phyloP scores from a whole-genome alignment of 306 rosid genomes.

The Sphenostylis stenocarpa region DNA sequence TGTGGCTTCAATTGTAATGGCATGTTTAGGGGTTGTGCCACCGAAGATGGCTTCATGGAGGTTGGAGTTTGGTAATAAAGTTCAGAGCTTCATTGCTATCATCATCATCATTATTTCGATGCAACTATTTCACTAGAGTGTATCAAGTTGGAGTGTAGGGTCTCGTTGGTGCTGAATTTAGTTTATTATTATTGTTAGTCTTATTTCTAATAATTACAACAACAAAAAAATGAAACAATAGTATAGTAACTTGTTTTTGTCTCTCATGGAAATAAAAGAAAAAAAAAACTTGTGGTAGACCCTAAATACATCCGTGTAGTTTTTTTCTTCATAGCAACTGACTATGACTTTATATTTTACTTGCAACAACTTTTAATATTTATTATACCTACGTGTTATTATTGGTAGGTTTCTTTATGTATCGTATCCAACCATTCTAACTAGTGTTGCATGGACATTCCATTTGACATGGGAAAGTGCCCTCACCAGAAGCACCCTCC shows the following conservation, averaged over 20 bases:
- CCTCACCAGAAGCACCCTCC: conserved; percentile 3
- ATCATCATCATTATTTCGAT: conserved; percentile 2
- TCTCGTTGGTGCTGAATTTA: neutral
- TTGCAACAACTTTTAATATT: neutral
- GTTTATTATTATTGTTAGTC: neutral
- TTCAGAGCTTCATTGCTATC: no score
- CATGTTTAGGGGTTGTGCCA: conserved; percentile 86
- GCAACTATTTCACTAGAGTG: conserved; percentile 24
- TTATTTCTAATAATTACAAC: neutral
- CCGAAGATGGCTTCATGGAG: conserved; percentile 90
- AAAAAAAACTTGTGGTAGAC: neutral
- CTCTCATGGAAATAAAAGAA: neutral
- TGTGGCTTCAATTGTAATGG: conserved; percentile 88
- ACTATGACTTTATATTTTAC: neutral
- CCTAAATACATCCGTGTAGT: neutral
- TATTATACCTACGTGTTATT: neutral
- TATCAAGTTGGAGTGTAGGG: neutral
- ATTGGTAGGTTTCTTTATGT: neutral
- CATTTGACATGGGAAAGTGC: neutral
- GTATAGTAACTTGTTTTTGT: neutral
- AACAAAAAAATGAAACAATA: conserved; percentile 29
- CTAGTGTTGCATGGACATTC: neutral
- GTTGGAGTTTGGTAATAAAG: conserved; percentile 81
- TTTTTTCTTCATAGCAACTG: neutral
- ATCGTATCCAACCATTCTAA: neutral